These are phyloP conservation scores for Alisma plantagoaquatica DNA, from an alignment of 106 monocot species.

Conservation along the genomic window DNA sequence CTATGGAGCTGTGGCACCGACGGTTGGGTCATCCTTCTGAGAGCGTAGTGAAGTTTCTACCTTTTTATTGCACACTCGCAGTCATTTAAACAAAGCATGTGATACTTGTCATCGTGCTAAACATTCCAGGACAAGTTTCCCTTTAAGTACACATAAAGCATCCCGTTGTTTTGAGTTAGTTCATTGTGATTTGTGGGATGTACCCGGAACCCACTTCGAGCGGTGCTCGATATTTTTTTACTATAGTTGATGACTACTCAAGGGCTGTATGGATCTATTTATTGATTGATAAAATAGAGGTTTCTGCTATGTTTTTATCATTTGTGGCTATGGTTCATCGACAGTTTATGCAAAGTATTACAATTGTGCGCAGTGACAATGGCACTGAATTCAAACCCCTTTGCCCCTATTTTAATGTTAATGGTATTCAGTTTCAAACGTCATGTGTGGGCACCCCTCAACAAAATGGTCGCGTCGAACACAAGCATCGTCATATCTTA, in stretches of 20 bases:
- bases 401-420: not conserved
- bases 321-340: not conserved
- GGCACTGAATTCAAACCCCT: not conserved
- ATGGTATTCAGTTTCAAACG: no score
- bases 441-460: constrained; percentile 3
- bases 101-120: not conserved
- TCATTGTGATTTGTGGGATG: not conserved
- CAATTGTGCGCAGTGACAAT: not conserved
- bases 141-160: not conserved
- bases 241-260: constrained; percentile 5
- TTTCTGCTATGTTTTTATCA: not conserved
- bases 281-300: not conserved
- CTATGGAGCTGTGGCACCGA: not conserved
- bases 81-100: not conserved
- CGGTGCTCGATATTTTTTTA: constrained; percentile 1
- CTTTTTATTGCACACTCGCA: not conserved
- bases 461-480: not conserved
- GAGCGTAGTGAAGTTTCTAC: not conserved
- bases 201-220: not conserved
- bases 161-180: not conserved
- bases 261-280: constrained; percentile 1
- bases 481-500: constrained; percentile 3
- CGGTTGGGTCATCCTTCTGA: not conserved
- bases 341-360: not conserved
- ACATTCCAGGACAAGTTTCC: not conserved